Conservation (phyloP, 164 flowering plant genomes). For the Aristolochia contorta region DNA sequence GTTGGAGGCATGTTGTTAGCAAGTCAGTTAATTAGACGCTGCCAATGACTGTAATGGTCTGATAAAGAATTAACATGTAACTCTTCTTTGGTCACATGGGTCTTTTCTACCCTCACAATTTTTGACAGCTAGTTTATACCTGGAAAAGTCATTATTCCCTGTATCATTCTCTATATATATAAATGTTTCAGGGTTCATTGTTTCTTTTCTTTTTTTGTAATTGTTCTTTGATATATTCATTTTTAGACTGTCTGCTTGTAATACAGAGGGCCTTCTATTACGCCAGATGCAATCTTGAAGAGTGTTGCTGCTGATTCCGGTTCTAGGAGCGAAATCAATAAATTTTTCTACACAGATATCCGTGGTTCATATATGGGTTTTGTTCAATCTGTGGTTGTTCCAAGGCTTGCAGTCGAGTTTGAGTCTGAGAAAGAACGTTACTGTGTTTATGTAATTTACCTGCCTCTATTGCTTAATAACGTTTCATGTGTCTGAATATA, state of each 20-base stretch:
- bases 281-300: slow-evolving; percentile 10
- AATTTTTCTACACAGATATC: slow-evolving; percentile 25
- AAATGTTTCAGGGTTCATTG: neutral
- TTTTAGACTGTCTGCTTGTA: no score
- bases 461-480: no score
- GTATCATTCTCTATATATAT: neutral
- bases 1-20: no score
- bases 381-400: slow-evolving; percentile 18
- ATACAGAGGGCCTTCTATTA: slow-evolving; percentile 22
- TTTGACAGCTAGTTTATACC: no score
- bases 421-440: slow-evolving; percentile 36
- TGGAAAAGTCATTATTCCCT: no score
- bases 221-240: no score
- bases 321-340: slow-evolving; percentile 16
- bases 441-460: slow-evolving; percentile 24
- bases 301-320: neutral
- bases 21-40: no score
- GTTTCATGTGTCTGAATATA: neutral
- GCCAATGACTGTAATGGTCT: no score
- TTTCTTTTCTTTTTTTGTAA: neutral
- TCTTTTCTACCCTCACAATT: no score
- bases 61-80: no score
- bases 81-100: no score
- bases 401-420: slow-evolving; percentile 25
- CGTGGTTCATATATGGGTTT: slow-evolving; percentile 28